Base-by-base conservation (phyloP, 345 rosid genomes). In the Camelina hispida region DNA sequence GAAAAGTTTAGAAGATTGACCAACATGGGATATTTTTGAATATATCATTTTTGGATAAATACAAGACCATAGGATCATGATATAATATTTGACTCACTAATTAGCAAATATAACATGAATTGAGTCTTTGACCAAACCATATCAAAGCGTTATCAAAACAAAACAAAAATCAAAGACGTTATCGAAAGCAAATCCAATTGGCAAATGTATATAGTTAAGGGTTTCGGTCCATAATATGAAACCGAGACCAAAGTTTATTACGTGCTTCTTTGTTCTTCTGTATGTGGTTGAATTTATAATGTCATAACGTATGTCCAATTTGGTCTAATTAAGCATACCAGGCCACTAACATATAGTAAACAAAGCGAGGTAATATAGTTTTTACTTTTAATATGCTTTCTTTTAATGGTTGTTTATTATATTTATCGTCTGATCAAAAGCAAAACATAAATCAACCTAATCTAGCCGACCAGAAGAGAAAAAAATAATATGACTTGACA, bases 121-220 rank as follows among this genome's bases (percentile, higher is more conserved):
- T 37, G 71, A 56, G 76, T 70, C 76, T 77, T 77, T 77, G 80
- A 77, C 80, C 80, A 70, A 63, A 47, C 71, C 76, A 70, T 70
- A 34, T 28, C 53, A 50, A 30, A 23, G 38, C 10, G 59, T 66
- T 48, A 57, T 67, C 50, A 32, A 69, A 76, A 76, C 68, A 75
- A 67, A 73, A 71, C 76, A 51, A 52, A 62, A 68, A 68, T 76
- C 71, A 76, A 69, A 76, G 63, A 76, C 75, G 71, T 76, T 76
- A 69, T 32, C 60, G 34, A 76, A 69, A 69, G 30, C 70, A 69
- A 20, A 76, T 69, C 58, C 52, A 69, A 23, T 62, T 76, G 52
- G 43, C 7, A 63, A 35, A 47, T 77, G 10, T 11, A 40, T 46
- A 35, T 42, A 30, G n/a, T 62, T 60, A 69, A 30, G 57, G 40